Base-by-base conservation (phyloP, 2,329 filamentous ascomycete species). In the Hypoxylon sp. region DNA sequence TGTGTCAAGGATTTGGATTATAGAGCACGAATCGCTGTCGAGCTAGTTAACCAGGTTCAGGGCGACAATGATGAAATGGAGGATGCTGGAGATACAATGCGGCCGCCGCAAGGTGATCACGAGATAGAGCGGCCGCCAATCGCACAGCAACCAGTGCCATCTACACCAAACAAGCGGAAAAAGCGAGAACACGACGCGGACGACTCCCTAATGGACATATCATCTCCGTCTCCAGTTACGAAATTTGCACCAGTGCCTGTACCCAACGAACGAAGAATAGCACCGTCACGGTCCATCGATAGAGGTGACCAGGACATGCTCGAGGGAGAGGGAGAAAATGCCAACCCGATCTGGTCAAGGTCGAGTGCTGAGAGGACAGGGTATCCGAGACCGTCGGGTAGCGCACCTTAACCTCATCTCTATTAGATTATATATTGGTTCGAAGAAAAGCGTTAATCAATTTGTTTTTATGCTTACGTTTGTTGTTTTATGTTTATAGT, bases 11-110 rank as follows among this genome's bases (percentile, higher is more conserved):
- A 25, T 0, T 69, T 75, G 71, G 60, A 65, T 9, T 76, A 73
- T 55, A 68, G 34, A 2, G 73, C 70, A 38, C 68, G 73, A 19
- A 11, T 74, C 3, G 51, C 70, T 9, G 46, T 76, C 38, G 75
- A 76, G 58, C 38, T 72, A 25, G 71, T 74, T 14, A 36, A 60
- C 1, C 1, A 30, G 2, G 41, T 69, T 2, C 13, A 9, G 3
- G 13, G 9, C 10, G 1, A 9, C 2, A 10, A 17, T 1, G 21
- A 13, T 4, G 6, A 2, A 1, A 13, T 46, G 14, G 9, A 7
- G 5, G 58, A 60, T 9, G 59, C 68, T 5, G 59, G 17, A n/a
- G n/a, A 5, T 1, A 2, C 7, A 7, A 63, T 70, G 65, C 45
- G 28, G 10, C 67, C 67, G 23, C 60, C 55, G 13, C 2, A n/a